These are phyloP conservation scores for Malassezia caprae DNA, from an alignment of 1,284 basidiomycete genomes.

Conservation along the genomic window DNA sequence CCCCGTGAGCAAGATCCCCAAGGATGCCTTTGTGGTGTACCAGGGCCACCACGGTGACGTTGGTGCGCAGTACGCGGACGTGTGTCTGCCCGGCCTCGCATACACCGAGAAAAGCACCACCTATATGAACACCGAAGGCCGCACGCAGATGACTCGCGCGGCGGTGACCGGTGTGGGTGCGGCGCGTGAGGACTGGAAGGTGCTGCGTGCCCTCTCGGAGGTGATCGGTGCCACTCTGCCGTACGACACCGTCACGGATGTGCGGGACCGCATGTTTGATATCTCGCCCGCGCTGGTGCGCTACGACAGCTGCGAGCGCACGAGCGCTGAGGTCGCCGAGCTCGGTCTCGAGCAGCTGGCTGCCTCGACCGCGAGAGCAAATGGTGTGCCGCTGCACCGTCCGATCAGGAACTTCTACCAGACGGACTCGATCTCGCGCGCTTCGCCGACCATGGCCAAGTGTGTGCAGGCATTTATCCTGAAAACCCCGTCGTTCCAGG, in stretches of 20 bases:
- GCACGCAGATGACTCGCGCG: slow-evolving; percentile 77
- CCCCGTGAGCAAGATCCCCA: slow-evolving; percentile 77
- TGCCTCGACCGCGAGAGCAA: slow-evolving; percentile 21
- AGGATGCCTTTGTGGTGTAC: slow-evolving; percentile 93
- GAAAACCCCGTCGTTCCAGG: slow-evolving; percentile 18
- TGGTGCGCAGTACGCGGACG: slow-evolving; percentile 90
- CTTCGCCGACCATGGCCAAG: slow-evolving; percentile 49
- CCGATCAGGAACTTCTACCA: slow-evolving; percentile 91
- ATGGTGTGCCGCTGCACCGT: slow-evolving; percentile 59
- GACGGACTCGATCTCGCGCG: slow-evolving; percentile 63
- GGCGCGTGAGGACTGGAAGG: slow-evolving; percentile 96
- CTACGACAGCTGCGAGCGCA: slow-evolving; percentile 69
- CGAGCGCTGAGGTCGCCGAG: slow-evolving; percentile 54
- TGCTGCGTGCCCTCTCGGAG: slow-evolving; percentile 89
- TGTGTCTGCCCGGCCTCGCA: slow-evolving; percentile 81
- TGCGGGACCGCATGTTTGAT: slow-evolving; percentile 94
- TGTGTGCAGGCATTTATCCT: slow-evolving; percentile 26
- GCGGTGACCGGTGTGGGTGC: slow-evolving; percentile 93
- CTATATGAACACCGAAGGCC: slow-evolving; percentile 96
- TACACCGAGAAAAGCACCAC: slow-evolving; percentile 93
- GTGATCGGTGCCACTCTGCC: slow-evolving; percentile 68
- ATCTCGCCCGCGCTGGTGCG: slow-evolving; percentile 81
- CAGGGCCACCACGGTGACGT: slow-evolving; percentile 98
- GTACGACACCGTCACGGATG: slow-evolving; percentile 76
- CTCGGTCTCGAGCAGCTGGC: slow-evolving; percentile 33